Evolutionary conservation across 495 filamentous ascomycete genomes (phyloP).

Genomic region (Apiosordaria backusii): DNA sequence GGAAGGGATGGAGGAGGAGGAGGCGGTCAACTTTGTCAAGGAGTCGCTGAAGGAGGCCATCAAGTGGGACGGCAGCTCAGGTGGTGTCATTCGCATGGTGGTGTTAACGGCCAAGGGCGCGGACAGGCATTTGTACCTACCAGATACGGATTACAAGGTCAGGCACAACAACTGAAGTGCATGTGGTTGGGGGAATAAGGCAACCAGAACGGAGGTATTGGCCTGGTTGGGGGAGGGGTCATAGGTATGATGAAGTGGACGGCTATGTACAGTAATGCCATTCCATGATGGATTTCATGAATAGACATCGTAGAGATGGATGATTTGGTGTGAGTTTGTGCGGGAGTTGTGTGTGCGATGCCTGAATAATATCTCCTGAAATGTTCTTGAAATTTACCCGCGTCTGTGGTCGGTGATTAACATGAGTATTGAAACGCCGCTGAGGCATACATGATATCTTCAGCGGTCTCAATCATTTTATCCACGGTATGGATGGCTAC

Average conservation of each 20-base stretch:
- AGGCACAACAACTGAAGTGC: constrained; percentile 28
- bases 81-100: constrained; percentile 95
- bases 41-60: constrained; percentile 86
- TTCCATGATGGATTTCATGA: neutral
- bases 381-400: no score
- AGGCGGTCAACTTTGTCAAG: constrained; percentile 92
- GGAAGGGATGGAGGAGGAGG: constrained; percentile 89
- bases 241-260: neutral
- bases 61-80: constrained; percentile 98
- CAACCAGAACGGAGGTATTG: neutral
- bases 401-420: no score
- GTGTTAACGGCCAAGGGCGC: constrained; percentile 88
- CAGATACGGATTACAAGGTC: constrained; percentile 74
- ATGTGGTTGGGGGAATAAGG: neutral
- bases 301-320: neutral
- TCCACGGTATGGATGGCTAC: no score
- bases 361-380: no score
- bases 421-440: no score
- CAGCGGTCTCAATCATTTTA: no score
- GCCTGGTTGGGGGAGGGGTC: no score
- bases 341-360: no score
- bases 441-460: no score
- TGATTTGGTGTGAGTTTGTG: neutral
- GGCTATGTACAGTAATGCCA: neutral
- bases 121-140: constrained; percentile 82